These are phyloP conservation scores for Boletus speciosus DNA, from an alignment of 768 basidiomycete species.

Conservation along the genomic window DNA sequence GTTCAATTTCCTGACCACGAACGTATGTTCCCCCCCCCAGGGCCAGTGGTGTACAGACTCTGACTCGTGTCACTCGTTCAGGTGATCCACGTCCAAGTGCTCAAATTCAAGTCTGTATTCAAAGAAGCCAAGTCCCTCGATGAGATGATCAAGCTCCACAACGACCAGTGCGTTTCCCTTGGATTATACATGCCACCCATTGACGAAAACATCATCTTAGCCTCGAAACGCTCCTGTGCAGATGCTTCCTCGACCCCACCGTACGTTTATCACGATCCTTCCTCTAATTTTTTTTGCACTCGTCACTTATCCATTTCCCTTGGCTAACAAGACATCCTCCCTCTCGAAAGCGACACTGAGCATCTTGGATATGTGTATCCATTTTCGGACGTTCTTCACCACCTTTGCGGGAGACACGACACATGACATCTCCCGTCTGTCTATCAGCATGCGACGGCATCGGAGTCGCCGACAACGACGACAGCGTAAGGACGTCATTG, in stretches of 20 bases:
- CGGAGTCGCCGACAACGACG: slow-evolving; percentile 58
- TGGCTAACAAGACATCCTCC: slow-evolving; percentile 51
- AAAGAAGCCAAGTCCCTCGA: slow-evolving; percentile 60
- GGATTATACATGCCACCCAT: background rate
- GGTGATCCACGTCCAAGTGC: slow-evolving; percentile 67
- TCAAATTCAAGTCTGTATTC: slow-evolving; percentile 57
- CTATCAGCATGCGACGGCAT: slow-evolving; percentile 53
- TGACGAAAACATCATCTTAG: slow-evolving; percentile 32
- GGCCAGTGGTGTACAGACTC: no score
- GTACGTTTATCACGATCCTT: slow-evolving; percentile 34
- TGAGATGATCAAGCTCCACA: slow-evolving; percentile 68
- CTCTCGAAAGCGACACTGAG: slow-evolving; percentile 64
- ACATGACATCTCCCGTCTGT: slow-evolving; percentile 51
- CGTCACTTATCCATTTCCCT: background rate
- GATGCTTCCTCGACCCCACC: slow-evolving; percentile 62
- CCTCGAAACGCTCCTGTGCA: slow-evolving; percentile 54
- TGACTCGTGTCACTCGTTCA: slow-evolving; percentile 24
- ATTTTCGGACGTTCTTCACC: slow-evolving; percentile 63
- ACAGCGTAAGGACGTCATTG: slow-evolving; percentile 56
- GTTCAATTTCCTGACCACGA: slow-evolving; percentile 67
- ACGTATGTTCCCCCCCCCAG: slow-evolving; percentile 44
- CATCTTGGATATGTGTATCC: slow-evolving; percentile 69
- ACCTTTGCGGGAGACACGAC: slow-evolving; percentile 60
- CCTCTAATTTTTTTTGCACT: background rate
- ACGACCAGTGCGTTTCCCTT: slow-evolving; percentile 55